Evolutionary conservation across 2,329 filamentous ascomycete genomes (phyloP).

Genomic region (Exophiala xenobiotica): DNA sequence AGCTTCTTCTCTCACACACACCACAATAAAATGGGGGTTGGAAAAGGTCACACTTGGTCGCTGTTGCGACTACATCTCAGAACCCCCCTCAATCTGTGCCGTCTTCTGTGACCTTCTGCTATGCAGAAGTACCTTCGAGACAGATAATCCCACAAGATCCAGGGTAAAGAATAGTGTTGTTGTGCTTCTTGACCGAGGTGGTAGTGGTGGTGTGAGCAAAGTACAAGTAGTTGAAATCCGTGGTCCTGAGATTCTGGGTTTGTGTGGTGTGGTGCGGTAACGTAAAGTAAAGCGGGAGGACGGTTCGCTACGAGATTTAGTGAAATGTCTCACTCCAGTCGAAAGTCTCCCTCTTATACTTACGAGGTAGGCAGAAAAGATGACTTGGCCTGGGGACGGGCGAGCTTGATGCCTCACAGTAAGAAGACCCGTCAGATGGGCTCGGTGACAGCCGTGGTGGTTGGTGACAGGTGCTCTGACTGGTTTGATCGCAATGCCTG

Average conservation of each 20-base stretch:
- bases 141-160: no score
- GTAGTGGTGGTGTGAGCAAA: not conserved
- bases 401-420: not conserved
- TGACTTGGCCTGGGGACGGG: not conserved
- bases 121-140: no score
- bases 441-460: not conserved
- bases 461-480: not conserved
- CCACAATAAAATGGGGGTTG: no score
- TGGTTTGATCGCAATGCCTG: not conserved
- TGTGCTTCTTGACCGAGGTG: not conserved
- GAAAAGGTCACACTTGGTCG: not conserved
- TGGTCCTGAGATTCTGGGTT: not conserved
- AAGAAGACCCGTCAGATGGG: not conserved
- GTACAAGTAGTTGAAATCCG: conserved; percentile 2
- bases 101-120: not conserved
- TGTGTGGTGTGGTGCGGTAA: conserved; percentile 5
- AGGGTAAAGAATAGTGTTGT: no score
- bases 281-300: conserved; percentile 8
- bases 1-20: not conserved
- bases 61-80: conserved; percentile 10
- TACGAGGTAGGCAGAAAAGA: not conserved
- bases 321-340: conserved; percentile 2
- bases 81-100: no score
- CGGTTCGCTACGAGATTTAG: conserved; percentile 17
- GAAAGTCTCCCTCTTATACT: not conserved